Conservation (phyloP, 768 basidiomycete genomes). For the Lentinula edodes region DNA sequence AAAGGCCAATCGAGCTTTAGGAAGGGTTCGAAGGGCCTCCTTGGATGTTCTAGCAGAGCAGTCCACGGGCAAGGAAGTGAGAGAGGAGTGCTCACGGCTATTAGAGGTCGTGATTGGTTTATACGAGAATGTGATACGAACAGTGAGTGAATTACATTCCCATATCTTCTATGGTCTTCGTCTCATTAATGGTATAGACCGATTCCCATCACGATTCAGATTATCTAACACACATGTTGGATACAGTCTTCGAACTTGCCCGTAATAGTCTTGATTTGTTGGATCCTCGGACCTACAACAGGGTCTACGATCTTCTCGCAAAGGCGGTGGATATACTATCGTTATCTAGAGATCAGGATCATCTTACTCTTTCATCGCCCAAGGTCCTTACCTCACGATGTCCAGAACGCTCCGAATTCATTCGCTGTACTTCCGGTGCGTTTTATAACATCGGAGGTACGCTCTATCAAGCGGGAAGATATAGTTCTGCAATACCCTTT, state of each 20-base stretch:
- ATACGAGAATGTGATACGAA: constrained; percentile 22
- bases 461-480: constrained; percentile 61
- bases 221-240: constrained; percentile 39
- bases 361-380: not conserved
- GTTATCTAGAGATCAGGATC: constrained; percentile 11
- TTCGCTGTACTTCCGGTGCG: constrained; percentile 67
- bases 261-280: constrained; percentile 32
- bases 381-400: not conserved
- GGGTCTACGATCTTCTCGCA: constrained; percentile 41
- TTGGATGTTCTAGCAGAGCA: constrained; percentile 40
- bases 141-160: constrained; percentile 18
- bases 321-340: constrained; percentile 28
- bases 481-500: constrained; percentile 65
- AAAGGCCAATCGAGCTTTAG: constrained; percentile 58
- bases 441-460: constrained; percentile 64
- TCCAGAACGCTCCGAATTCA: constrained; percentile 43
- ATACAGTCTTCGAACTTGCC: constrained; percentile 52
- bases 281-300: constrained; percentile 41
- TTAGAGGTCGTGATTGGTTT: constrained; percentile 29
- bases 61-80: constrained; percentile 6
- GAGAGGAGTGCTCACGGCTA: constrained; percentile 19
- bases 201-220: constrained; percentile 23
- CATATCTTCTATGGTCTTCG: not conserved
- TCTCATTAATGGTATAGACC: not conserved
- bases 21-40: constrained; percentile 48